These are phyloP conservation scores for Aaosphaeria pasadenensis DNA, from an alignment of 2,329 filamentous ascomycete genomes.

Conservation along the genomic window DNA sequence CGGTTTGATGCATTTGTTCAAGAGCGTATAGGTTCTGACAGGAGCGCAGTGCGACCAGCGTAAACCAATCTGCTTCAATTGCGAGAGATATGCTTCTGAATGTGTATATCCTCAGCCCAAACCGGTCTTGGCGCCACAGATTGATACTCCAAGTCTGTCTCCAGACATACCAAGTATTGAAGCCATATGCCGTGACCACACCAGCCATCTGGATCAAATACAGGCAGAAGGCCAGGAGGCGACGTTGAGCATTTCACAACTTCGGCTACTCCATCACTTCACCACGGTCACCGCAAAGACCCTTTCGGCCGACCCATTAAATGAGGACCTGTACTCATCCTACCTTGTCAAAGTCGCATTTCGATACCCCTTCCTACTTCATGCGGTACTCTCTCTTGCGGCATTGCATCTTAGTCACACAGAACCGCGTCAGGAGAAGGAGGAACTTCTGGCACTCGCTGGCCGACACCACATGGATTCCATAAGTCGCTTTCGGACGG, in stretches of 20 bases:
- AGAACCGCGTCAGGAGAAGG: constrained; percentile 10
- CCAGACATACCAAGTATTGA: constrained; percentile 10
- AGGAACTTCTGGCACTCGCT: constrained; percentile 15
- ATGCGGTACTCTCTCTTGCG: constrained; percentile 43
- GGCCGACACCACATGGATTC: constrained; percentile 17
- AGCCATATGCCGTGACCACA: constrained; percentile 11
- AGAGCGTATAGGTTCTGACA: background rate
- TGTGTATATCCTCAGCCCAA: constrained; percentile 22
- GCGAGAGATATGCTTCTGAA: constrained; percentile 25
- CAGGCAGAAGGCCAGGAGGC: constrained; percentile 10
- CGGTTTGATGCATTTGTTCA: background rate
- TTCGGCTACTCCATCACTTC: constrained; percentile 32
- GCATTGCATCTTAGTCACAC: constrained; percentile 44
- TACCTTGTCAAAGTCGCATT: constrained; percentile 35
- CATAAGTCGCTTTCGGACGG: constrained; percentile 14
- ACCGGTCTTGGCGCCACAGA: constrained; percentile 3
- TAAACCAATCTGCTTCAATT: constrained; percentile 27
- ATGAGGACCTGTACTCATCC: constrained; percentile 15
- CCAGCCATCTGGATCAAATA: constrained; percentile 9
- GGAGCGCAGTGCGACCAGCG: constrained; percentile 27
- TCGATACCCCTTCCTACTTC: constrained; percentile 43
- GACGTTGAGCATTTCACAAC: constrained; percentile 18
- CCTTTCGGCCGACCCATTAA: constrained; percentile 12
- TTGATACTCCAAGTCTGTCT: constrained; percentile 7
- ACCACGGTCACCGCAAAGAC: constrained; percentile 23